phyloP scores from a whole-genome alignment of 2,329 filamentous ascomycete species.

The Juglanconis sp. region DNA sequence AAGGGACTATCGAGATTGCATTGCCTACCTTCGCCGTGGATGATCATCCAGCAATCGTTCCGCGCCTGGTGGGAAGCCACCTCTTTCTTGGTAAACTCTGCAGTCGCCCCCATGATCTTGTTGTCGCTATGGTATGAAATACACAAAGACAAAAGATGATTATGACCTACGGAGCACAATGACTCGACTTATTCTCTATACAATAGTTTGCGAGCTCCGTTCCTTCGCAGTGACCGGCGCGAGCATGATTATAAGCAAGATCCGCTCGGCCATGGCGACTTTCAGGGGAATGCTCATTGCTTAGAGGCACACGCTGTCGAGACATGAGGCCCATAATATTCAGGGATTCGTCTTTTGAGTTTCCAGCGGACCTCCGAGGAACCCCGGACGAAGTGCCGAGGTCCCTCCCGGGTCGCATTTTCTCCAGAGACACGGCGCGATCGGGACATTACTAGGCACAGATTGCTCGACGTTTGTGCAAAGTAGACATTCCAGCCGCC shows the following conservation, averaged over 20 bases:
- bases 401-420: not conserved
- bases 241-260: not conserved
- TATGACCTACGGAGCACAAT: not conserved
- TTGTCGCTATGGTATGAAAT: not conserved
- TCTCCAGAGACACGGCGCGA: not conserved
- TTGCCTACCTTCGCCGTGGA: conserved; percentile 50
- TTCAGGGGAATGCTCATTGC: conserved; percentile 2
- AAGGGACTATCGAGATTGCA: too few relatives aligned
- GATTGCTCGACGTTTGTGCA: too few relatives aligned
- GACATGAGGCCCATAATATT: conserved; percentile 11
- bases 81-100: conserved; percentile 35
- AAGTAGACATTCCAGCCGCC: not conserved
- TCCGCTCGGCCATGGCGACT: not conserved
- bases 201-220: not conserved
- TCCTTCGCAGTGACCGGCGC: not conserved
- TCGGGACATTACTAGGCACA: not conserved
- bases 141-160: too few relatives aligned
- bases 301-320: not conserved
- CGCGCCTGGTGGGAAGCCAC: conserved; percentile 47
- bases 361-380: conserved; percentile 14
- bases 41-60: conserved; percentile 51
- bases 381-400: conserved; percentile 6
- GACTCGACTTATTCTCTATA: not conserved
- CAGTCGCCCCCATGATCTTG: conserved; percentile 16
- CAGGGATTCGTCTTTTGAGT: not conserved